phyloP scores from a whole-genome alignment of 2,329 filamentous ascomycete species.

The Penicillium rolfsii region DNA sequence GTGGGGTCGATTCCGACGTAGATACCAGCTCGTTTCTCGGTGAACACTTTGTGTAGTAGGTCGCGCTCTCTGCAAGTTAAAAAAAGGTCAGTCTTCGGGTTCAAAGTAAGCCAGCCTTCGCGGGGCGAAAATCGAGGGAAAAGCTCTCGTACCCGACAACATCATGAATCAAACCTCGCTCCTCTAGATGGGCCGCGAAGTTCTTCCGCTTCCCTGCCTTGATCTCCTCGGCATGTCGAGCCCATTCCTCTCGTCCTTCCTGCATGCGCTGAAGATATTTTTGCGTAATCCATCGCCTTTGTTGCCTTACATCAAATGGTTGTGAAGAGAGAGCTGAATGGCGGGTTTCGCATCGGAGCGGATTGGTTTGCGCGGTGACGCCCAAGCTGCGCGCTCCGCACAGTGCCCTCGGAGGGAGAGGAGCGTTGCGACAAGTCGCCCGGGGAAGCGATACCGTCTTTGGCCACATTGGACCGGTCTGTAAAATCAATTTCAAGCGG shows the following conservation, averaged over 20 bases:
- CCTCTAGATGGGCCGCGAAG: constrained; percentile 50
- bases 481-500: constrained; percentile 1
- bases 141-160: constrained; percentile 47
- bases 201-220: constrained; percentile 48
- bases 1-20: constrained; percentile 56
- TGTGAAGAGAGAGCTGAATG: constrained; percentile 20
- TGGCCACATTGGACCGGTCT: constrained; percentile 33
- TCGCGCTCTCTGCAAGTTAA: constrained; percentile 43
- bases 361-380: constrained; percentile 27
- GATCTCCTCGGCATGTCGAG: constrained; percentile 46
- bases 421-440: constrained; percentile 27
- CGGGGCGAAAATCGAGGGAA: neutral
- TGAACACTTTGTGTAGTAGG: constrained; percentile 49
- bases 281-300: constrained; percentile 45
- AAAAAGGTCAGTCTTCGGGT: constrained; percentile 9
- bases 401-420: constrained; percentile 16
- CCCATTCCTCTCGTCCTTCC: constrained; percentile 48
- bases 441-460: constrained; percentile 27
- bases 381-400: constrained; percentile 32
- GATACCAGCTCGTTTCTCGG: constrained; percentile 50
- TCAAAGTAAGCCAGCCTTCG: neutral
- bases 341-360: constrained; percentile 15
- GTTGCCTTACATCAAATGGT: constrained; percentile 13
- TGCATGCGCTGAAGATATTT: constrained; percentile 41
- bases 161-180: constrained; percentile 51